Evolutionary conservation across 1,284 basidiomycete species (phyloP), one percentile per base, ranked within the genome.

Genomic region (Dichomitus squalens): DNA sequence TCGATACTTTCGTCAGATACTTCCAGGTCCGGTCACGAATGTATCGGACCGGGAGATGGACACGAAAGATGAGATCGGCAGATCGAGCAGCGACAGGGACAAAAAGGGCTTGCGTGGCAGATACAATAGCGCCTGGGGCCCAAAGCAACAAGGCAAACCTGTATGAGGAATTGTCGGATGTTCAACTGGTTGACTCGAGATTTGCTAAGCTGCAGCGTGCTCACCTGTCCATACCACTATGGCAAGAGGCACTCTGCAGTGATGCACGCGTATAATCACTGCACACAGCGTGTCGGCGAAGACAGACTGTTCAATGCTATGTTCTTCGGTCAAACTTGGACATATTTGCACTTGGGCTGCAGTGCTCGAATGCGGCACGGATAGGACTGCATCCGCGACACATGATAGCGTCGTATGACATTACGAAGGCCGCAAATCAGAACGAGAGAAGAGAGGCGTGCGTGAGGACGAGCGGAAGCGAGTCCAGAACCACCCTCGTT

Each of bases 11-110:
- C 49, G 36, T 49, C 33, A 41, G 49, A 52, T 48, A 54, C 25
- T 25, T 50, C 46, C 39, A 50, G 34, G 27, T 21, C 47, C 41
- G 46, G 56, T 35, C 20, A 41, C 41, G 51, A 51, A 44, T 3
- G 44, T 27, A 44, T 54, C 60, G 60, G 60, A 27, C 60, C 57
- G 59, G 53, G 29, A 49, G 21, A n/a, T 44, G 29, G 21, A 31
- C 4, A 38, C 27, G 39, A 52, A 57, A 62, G 60, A 62, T 62
- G 55, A 20, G 60, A 62, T 62, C 60, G 52, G 52, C 40, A 9
- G 47, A 16, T 52, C 43, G 18, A 48, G 25, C 23, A 20, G 40
- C 14, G 12, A 36, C 47, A 36, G 27, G 52, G 50, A 60, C 40
- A 56, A 49, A 57, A 49, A 25, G 39, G 48, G 44, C 43, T 49